Percentiles rank a stretch among this genome's conserved stretches.
phyloP scores from a whole-genome alignment of 768 basidiomycete genomes.

The Phanerochaete carnosa region DNA sequence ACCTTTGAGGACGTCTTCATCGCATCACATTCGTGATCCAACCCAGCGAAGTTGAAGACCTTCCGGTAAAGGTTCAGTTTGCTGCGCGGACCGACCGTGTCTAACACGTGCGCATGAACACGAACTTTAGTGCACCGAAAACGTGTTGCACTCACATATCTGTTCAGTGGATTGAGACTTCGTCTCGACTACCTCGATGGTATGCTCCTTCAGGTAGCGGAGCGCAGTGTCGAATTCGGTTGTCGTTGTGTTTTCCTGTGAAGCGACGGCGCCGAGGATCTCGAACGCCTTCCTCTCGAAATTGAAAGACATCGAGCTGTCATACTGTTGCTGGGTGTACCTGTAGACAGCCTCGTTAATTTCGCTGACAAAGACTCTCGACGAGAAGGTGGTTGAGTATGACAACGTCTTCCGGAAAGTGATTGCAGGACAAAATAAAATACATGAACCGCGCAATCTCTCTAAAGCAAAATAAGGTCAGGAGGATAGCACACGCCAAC shows the following conservation, averaged over 20 bases:
- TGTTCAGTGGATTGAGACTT: not conserved
- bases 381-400: not conserved
- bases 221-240: not conserved
- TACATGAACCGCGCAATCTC: no score
- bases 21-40: not conserved
- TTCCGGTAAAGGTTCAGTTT: not conserved
- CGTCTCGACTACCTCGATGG: not conserved
- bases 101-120: not conserved
- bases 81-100: not conserved
- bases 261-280: not conserved
- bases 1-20: not conserved
- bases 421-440: no score
- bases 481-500: no score
- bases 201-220: not conserved
- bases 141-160: not conserved
- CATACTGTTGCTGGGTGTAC: not conserved
- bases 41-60: not conserved
- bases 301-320: not conserved
- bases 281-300: not conserved
- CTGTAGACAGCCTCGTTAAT: not conserved
- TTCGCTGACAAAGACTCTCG: not conserved
- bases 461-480: no score
- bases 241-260: not conserved
- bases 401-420: not conserved
- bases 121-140: not conserved